Percentiles rank a stretch among this genome's conserved stretches.
Conservation (phyloP, 2,329 filamentous ascomycete species). For the Fusarium liriodendri region DNA sequence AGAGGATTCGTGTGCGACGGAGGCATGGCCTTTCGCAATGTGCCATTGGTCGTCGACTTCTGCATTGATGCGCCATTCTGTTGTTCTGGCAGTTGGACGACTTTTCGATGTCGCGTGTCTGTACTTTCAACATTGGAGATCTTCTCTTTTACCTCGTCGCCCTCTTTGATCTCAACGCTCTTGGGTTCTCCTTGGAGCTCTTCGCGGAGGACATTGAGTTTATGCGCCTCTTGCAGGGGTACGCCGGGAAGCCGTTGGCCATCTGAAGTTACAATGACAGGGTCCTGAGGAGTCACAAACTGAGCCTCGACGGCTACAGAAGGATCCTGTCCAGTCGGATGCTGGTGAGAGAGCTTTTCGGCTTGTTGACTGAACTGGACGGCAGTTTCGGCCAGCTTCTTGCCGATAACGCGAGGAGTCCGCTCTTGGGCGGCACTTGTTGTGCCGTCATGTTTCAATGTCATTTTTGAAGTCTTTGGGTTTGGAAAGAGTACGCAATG, state of each 20-base stretch:
- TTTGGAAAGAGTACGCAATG: neutral
- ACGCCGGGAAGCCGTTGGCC: conserved; percentile 76
- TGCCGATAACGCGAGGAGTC: conserved; percentile 30
- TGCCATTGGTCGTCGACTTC: conserved; percentile 59
- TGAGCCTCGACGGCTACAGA: conserved; percentile 70
- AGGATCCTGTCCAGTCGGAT: conserved; percentile 42
- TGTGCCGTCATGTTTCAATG: conserved; percentile 18
- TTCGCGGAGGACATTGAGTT: conserved; percentile 73
- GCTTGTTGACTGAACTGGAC: conserved; percentile 72
- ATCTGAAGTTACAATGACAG: conserved; percentile 75
- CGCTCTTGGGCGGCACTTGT: conserved; percentile 13
- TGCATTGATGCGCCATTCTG: conserved; percentile 52
- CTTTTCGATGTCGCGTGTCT: conserved; percentile 37
- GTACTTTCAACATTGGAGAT: conserved; percentile 47
- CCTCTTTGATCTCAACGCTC: conserved; percentile 41
- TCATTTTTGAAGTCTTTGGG: conserved; percentile 17
- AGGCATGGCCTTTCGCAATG: conserved; percentile 63
- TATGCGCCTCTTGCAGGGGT: conserved; percentile 76
- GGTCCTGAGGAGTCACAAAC: conserved; percentile 77
- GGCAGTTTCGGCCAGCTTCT: conserved; percentile 54
- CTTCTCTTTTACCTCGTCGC: conserved; percentile 41
- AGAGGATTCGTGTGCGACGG: conserved; percentile 80
- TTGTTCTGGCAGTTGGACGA: conserved; percentile 41
- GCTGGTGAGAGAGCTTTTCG: conserved; percentile 63
- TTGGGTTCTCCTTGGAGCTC: conserved; percentile 51